phyloP scores from a whole-genome alignment of 177 flowering plant genomes.

The Vitis hybrid region DNA sequence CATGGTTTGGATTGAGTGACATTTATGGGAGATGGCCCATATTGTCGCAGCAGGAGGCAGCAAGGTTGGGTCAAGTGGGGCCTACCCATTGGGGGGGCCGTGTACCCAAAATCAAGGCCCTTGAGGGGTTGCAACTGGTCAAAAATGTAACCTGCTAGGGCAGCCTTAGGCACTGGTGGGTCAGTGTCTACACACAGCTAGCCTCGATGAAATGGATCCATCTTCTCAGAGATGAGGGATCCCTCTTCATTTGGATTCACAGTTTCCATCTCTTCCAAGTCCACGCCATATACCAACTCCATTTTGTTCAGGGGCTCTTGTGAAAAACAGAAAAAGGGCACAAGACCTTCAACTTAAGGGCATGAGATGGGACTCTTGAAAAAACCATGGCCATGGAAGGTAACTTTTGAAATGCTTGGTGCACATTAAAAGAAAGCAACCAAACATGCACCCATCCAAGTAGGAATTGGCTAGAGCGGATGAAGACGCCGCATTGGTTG shows the following conservation, averaged over 20 bases:
- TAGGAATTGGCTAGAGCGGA: neutral
- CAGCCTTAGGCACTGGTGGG: conserved; percentile 2
- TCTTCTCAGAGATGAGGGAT: neutral
- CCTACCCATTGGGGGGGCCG: neutral
- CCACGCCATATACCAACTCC: neutral
- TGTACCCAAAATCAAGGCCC: neutral
- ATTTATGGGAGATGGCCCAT: neutral
- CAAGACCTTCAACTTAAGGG: neutral
- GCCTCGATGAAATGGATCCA: neutral
- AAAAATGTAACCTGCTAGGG: conserved; percentile 6
- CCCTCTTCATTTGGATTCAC: conserved; percentile 3
- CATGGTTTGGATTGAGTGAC: neutral
- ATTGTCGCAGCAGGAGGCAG: neutral
- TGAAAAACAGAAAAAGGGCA: conserved; percentile 4
- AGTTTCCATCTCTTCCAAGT: conserved; percentile 1
- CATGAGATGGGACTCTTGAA: conserved; percentile 26
- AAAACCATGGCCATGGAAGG: conserved; percentile 28
- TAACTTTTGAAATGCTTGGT: conserved; percentile 42
- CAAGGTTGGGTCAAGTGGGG: neutral
- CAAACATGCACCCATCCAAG: conserved; percentile 17
- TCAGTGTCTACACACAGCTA: too few relatives aligned
- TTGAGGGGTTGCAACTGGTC: neutral
- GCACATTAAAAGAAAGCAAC: conserved; percentile 40
- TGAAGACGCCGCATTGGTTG: neutral
- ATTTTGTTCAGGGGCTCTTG: neutral